Conservation (phyloP, 108 stramenopile genomes). For the Cyclotella sp. region DNA sequence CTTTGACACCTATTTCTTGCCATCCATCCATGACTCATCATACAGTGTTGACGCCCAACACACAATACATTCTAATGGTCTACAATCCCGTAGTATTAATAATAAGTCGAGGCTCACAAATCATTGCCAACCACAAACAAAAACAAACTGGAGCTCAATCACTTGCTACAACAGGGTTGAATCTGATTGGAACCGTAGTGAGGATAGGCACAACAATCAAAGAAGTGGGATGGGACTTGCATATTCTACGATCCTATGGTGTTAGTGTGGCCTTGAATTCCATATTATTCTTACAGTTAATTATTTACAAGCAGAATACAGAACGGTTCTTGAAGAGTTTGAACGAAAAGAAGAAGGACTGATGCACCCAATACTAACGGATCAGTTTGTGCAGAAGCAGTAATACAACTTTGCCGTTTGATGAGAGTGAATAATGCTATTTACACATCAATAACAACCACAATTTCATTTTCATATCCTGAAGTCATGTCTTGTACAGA, state of each 20-base stretch:
- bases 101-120: conserved; percentile 68
- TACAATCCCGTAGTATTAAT: conserved; percentile 69
- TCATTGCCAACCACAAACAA: conserved; percentile 55
- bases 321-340: conserved; percentile 43
- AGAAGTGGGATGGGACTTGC: conserved; percentile 79
- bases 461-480: no score
- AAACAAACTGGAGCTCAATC: conserved; percentile 84
- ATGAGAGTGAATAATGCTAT: no score
- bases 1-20: no score
- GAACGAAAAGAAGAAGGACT: conserved; percentile 51
- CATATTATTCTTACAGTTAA: conserved; percentile 66
- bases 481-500: no score
- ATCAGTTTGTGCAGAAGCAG: no score
- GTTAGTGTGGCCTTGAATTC: conserved; percentile 59
- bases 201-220: conserved; percentile 79
- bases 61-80: conserved; percentile 64
- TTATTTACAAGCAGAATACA: conserved; percentile 70
- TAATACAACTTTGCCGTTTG: no score
- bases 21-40: background rate
- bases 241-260: conserved; percentile 63
- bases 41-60: conserved; percentile 57
- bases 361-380: no score
- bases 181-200: conserved; percentile 65
- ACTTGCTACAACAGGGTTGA: conserved; percentile 71
- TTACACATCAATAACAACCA: no score